Evolutionary conservation across 2,329 filamentous ascomycete genomes (phyloP).

Genomic region (Didymella lethalis): DNA sequence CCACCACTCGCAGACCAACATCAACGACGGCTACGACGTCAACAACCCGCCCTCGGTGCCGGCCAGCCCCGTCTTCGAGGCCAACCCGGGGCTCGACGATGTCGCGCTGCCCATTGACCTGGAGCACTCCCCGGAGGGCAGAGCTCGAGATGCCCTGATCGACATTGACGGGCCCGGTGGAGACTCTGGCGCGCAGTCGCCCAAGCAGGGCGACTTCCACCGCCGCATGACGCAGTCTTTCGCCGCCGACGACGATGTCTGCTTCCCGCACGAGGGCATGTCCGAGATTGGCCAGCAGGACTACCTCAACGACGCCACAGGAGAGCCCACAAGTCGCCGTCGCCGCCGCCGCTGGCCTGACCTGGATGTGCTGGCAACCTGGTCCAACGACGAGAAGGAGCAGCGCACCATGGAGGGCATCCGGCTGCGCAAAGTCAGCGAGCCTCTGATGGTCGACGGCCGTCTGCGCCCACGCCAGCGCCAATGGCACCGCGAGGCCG

Average conservation of each 20-base stretch:
- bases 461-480: slow-evolving; percentile 79
- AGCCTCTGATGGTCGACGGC: slow-evolving; percentile 91
- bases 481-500: slow-evolving; percentile 85
- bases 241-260: slow-evolving; percentile 83
- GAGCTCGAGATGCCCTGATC: slow-evolving; percentile 58
- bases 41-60: slow-evolving; percentile 72
- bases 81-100: slow-evolving; percentile 64
- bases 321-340: slow-evolving; percentile 54
- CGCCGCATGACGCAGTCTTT: slow-evolving; percentile 57
- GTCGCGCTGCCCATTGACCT: slow-evolving; percentile 75
- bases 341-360: slow-evolving; percentile 80
- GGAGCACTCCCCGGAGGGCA: slow-evolving; percentile 34
- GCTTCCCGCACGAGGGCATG: slow-evolving; percentile 81
- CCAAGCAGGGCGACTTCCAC: slow-evolving; percentile 37
- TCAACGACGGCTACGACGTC: slow-evolving; percentile 62
- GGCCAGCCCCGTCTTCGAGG: slow-evolving; percentile 63
- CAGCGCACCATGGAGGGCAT: slow-evolving; percentile 78
- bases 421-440: slow-evolving; percentile 88
- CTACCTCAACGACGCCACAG: slow-evolving; percentile 57
- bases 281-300: slow-evolving; percentile 86
- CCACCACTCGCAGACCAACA: slow-evolving; percentile 43
- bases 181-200: slow-evolving; percentile 43
- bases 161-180: slow-evolving; percentile 64
- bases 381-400: slow-evolving; percentile 90
- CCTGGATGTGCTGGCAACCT: slow-evolving; percentile 82